Percentiles rank a stretch among this genome's conserved stretches.
phyloP scores from a whole-genome alignment of 129 eudicot species.

The Kitagawia praeruptora region DNA sequence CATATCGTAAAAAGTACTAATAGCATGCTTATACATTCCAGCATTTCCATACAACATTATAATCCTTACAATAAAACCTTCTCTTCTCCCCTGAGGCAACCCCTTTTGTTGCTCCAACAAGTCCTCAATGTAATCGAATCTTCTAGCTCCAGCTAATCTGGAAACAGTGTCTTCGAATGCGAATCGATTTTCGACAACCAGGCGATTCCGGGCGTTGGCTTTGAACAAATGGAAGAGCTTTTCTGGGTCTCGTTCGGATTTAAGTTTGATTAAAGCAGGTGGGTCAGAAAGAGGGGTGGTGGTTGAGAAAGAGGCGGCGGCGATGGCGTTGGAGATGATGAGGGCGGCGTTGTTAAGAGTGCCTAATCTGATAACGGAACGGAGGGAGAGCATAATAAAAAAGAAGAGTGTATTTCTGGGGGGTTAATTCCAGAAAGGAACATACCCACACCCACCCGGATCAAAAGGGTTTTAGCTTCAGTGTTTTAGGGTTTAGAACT shows the following conservation, averaged over 20 bases:
- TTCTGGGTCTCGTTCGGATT: not conserved
- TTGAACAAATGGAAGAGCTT: not conserved
- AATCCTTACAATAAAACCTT: conserved; percentile 72
- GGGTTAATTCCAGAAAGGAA: not conserved
- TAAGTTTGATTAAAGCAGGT: not conserved
- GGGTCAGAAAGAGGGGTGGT: not conserved
- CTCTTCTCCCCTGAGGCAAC: conserved; percentile 66
- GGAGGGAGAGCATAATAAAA: not conserved
- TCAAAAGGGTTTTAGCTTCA: not conserved
- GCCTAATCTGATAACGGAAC: not conserved
- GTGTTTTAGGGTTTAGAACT: not conserved
- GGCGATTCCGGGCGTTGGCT: conserved; percentile 21
- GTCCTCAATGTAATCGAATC: conserved; percentile 65
- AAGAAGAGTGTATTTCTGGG: not conserved
- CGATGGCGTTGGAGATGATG: not conserved
- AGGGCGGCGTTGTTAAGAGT: not conserved
- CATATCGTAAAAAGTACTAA: conserved; percentile 61
- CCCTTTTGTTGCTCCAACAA: conserved; percentile 80
- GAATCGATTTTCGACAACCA: conserved; percentile 54
- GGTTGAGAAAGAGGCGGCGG: not conserved
- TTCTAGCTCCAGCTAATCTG: conserved; percentile 68
- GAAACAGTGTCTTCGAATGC: conserved; percentile 70
- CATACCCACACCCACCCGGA: not conserved
- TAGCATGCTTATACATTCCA: conserved; percentile 65
- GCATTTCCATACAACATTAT: conserved; percentile 81